Base-by-base conservation (phyloP, 2,329 filamentous ascomycete genomes). In the Penicillium sclerotiorum region DNA sequence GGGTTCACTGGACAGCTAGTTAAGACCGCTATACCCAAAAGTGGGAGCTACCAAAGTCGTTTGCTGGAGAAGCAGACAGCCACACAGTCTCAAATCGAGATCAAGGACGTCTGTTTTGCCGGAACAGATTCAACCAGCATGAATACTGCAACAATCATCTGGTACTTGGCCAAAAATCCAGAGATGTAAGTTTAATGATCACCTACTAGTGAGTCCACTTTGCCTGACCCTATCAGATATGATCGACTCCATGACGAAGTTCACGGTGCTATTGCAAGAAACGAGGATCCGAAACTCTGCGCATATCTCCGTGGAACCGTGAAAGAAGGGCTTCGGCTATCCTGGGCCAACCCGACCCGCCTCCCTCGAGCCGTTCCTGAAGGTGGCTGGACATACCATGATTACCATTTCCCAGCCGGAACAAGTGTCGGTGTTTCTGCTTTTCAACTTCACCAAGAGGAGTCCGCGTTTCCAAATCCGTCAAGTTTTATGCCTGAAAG, bases 31-130 rank as follows among this genome's bases (percentile, higher is more conserved):
- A 49, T 53, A 6, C 61, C 61, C 1, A 59, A 61, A 20, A 67
- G 72, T 35, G 65, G 64, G 5, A 80, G 71, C 5, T 82, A 80
- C 52, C 78, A 78, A 28, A 73, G 72, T 3, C 71, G 79, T 4
- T 63, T 82, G 28, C 60, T 80, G 17, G 70, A 71, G 35, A 65
- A 71, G 0, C 62, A 81, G 22, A 69, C 70, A 3, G 58, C 60
- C 8, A 58, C 67, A 4, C 79, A 82, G 58, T 70, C 76, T 6
- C 73, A 70, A 35, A 73, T 77, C 1, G 79, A 83, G 55, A 74
- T 77, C 53, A 80, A 82, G 56, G 80, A 82, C 56, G 61, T 82
- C 3, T 73, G 78, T 21, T 82, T 81, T 61, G 80, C 80, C 1
- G 80, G 79, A 1, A 80, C 79, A 0, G 80, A 82, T 59, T 76